A percentile compares a stretch with the other conserved stretches of the same genome.
phyloP scores from a whole-genome alignment of 2,329 filamentous ascomycete species.

The Aquanectria penicillioides region DNA sequence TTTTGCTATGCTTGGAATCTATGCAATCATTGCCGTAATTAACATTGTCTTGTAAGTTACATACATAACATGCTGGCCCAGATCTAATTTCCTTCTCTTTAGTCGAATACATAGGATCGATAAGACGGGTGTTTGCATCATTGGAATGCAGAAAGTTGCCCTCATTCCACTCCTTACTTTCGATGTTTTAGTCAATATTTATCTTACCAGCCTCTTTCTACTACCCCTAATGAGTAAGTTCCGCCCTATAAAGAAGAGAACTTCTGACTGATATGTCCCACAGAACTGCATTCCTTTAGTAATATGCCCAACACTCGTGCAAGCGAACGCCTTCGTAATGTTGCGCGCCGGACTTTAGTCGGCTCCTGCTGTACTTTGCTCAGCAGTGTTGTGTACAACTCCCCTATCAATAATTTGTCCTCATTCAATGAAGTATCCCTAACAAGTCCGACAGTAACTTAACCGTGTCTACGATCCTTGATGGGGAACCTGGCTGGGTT shows the following conservation, averaged over 20 bases:
- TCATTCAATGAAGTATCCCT: too few species aligned
- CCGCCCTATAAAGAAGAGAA: too few species aligned
- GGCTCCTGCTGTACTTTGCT: background rate
- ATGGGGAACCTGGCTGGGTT: slow-evolving; percentile 72
- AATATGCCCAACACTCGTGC: background rate
- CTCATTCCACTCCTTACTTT: slow-evolving; percentile 2
- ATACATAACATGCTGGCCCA: too few species aligned
- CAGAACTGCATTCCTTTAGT: background rate
- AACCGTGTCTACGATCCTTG: slow-evolving; percentile 64
- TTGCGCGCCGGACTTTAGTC: background rate
- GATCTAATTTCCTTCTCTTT: too few species aligned
- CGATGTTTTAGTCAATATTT: slow-evolving; percentile 7
- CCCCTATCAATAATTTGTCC: too few species aligned
- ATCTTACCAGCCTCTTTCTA: slow-evolving; percentile 9
- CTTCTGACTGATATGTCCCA: background rate
- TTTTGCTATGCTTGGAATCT: background rate
- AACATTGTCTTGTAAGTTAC: slow-evolving; percentile 12
- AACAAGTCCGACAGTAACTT: too few species aligned
- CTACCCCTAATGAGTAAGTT: slow-evolving; percentile 3
- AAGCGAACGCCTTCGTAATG: background rate
- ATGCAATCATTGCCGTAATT: background rate
- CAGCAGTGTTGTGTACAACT: background rate
- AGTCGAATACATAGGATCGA: slow-evolving; percentile 2
- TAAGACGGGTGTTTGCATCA: slow-evolving; percentile 1
- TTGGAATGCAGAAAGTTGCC: slow-evolving; percentile 1